Conservation (phyloP, 257 asterid species). For the Prunella vulgaris region DNA sequence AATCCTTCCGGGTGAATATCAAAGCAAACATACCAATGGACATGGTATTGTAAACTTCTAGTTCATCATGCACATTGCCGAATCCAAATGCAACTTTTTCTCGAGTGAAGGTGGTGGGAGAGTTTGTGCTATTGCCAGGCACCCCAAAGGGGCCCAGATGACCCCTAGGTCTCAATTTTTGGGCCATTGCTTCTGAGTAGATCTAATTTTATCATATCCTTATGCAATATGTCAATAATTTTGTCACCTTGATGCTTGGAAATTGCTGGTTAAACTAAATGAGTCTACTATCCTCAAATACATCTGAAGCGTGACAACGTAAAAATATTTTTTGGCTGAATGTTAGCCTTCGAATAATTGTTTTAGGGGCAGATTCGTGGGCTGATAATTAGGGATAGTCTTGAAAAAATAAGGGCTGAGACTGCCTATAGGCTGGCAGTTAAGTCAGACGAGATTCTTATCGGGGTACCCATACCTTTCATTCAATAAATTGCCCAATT, state of each 20-base stretch:
- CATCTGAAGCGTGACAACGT: neutral
- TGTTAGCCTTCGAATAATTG: neutral
- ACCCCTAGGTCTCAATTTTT: neutral
- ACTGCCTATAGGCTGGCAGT: neutral
- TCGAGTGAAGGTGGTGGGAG: neutral
- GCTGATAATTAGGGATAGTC: neutral
- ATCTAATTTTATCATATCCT: neutral
- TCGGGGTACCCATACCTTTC: neutral
- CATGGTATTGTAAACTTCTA: neutral
- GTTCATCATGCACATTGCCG: neutral
- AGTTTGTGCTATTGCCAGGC: neutral
- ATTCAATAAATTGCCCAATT: neutral
- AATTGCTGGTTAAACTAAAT: neutral
- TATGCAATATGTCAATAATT: neutral
- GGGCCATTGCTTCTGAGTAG: neutral
- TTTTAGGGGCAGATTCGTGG: neutral
- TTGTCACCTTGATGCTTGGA: neutral
- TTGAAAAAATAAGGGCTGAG: neutral
- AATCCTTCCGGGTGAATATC: too few species aligned
- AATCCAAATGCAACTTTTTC: neutral
- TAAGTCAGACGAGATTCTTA: neutral
- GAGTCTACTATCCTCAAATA: neutral
- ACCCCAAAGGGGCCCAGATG: neutral
- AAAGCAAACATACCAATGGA: too few species aligned
- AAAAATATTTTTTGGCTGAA: too few species aligned